A percentile compares a stretch with the other conserved stretches of the same genome.
These are phyloP conservation scores for Arachis stenosperma DNA, from an alignment of 306 rosid genomes.

Conservation along the genomic window DNA sequence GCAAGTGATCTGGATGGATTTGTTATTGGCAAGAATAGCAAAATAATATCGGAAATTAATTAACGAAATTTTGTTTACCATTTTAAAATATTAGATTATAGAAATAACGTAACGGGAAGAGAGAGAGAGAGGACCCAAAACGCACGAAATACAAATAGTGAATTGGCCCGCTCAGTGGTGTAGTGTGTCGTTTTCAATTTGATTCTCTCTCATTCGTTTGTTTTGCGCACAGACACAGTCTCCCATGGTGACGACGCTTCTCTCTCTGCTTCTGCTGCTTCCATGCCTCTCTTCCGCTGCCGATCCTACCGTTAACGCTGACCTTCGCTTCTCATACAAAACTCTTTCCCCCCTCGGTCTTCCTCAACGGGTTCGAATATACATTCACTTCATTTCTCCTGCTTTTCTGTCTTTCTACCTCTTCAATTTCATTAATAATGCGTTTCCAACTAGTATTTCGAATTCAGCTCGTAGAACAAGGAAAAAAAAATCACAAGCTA, in stretches of 20 bases:
- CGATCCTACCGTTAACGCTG: conserved; percentile 61
- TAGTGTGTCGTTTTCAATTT: background rate
- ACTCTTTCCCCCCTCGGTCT: conserved; percentile 82
- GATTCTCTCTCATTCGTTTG: background rate
- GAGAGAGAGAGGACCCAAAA: background rate
- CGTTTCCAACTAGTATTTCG: no score
- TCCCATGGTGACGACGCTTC: conserved; percentile 44
- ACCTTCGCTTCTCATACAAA: conserved; percentile 63
- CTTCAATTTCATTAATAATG: background rate
- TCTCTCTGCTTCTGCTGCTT: conserved; percentile 37
- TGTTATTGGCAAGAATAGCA: no score
- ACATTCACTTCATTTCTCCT: background rate
- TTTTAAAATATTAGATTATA: background rate
- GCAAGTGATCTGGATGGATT: no score
- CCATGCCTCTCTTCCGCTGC: conserved; percentile 56
- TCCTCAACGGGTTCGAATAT: conserved; percentile 62
- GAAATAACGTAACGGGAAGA: background rate
- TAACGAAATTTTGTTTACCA: background rate
- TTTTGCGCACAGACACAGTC: background rate
- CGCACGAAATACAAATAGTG: background rate
- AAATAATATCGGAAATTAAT: no score
- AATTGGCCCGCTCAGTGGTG: background rate
- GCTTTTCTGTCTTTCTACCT: background rate
- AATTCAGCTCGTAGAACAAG: no score
- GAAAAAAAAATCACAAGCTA: no score